A percentile compares a stretch with the other conserved stretches of the same genome.
phyloP scores from a whole-genome alignment of 2,329 filamentous ascomycete genomes.

The Apiospora kogelbergensis region DNA sequence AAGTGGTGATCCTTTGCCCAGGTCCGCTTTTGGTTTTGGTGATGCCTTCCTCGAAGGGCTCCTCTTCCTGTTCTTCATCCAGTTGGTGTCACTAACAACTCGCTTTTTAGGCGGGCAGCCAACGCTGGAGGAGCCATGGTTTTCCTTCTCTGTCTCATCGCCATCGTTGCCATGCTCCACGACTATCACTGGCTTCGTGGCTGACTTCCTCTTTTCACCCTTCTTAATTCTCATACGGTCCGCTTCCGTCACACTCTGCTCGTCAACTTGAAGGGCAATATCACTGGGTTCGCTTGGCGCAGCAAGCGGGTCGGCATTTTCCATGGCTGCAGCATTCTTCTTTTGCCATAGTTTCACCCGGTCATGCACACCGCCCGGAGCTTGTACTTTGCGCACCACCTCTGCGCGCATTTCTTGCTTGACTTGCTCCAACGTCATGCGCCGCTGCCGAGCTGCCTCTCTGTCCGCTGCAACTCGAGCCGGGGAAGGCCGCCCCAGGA shows the following conservation, averaged over 20 bases:
- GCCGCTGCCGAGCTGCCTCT: constrained; percentile 41
- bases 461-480: constrained; percentile 52
- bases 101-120: constrained; percentile 78
- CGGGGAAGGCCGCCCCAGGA: constrained; percentile 39
- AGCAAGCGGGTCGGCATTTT: constrained; percentile 49
- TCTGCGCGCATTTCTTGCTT: constrained; percentile 61
- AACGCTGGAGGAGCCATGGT: constrained; percentile 40
- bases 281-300: constrained; percentile 60
- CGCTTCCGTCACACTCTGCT: constrained; percentile 61
- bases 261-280: constrained; percentile 59
- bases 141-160: constrained; percentile 31
- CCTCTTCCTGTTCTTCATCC: constrained; percentile 64
- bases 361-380: constrained; percentile 69
- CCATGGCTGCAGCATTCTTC: constrained; percentile 67
- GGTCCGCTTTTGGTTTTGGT: constrained; percentile 33
- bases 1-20: constrained; percentile 42
- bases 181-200: constrained; percentile 24
- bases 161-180: constrained; percentile 29
- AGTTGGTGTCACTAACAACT: constrained; percentile 91
- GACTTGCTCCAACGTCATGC: constrained; percentile 59
- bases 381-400: constrained; percentile 58
- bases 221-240: constrained; percentile 59
- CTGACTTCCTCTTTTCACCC: constrained; percentile 37
- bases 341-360: constrained; percentile 86
- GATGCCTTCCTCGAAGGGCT: constrained; percentile 44